Conservation (phyloP, 306 rosid species). For the Lablab purpureus region DNA sequence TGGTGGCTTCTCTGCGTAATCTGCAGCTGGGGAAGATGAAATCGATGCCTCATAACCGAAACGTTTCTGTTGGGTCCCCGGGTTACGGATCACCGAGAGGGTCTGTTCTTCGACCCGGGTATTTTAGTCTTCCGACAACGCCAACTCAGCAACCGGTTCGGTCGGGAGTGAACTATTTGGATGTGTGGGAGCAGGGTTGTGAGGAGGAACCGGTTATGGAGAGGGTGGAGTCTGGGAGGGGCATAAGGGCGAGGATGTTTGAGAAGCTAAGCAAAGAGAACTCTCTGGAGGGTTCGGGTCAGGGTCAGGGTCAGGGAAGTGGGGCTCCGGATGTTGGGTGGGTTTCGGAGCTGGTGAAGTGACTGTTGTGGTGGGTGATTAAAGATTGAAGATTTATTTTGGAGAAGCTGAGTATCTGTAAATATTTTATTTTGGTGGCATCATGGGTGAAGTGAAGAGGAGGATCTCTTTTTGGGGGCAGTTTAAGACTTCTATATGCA, state of each 20-base stretch:
- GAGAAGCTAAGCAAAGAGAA: constrained; percentile 86
- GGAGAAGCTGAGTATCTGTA: constrained; percentile 49
- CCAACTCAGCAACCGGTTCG: constrained; percentile 72
- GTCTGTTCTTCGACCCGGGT: constrained; percentile 75
- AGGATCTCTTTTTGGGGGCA: constrained; percentile 54
- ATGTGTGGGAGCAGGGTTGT: constrained; percentile 55
- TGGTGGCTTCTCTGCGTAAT: constrained; percentile 72
- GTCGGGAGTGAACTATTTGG: constrained; percentile 50
- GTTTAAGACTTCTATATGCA: constrained; percentile 31
- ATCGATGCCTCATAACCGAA: constrained; percentile 65
- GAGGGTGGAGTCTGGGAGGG: constrained; percentile 93
- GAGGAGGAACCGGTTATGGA: constrained; percentile 93
- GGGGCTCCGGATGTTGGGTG: constrained; percentile 82
- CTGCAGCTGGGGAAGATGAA: constrained; percentile 77
- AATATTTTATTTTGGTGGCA: constrained; percentile 47
- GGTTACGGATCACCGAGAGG: constrained; percentile 74
- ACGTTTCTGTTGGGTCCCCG: constrained; percentile 59
- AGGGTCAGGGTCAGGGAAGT: constrained; percentile 36
- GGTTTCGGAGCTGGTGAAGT: constrained; percentile 83
- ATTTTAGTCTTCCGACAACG: constrained; percentile 72
- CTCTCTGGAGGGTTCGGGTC: constrained; percentile 54
- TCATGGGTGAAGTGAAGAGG: constrained; percentile 58
- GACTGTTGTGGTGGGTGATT: neutral
- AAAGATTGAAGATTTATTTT: constrained; percentile 38
- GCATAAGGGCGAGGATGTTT: constrained; percentile 76